A percentile compares a stretch with the other conserved stretches of the same genome.
Conservation (phyloP, 2,329 filamentous ascomycete species). For the Botrytis deweyae region DNA sequence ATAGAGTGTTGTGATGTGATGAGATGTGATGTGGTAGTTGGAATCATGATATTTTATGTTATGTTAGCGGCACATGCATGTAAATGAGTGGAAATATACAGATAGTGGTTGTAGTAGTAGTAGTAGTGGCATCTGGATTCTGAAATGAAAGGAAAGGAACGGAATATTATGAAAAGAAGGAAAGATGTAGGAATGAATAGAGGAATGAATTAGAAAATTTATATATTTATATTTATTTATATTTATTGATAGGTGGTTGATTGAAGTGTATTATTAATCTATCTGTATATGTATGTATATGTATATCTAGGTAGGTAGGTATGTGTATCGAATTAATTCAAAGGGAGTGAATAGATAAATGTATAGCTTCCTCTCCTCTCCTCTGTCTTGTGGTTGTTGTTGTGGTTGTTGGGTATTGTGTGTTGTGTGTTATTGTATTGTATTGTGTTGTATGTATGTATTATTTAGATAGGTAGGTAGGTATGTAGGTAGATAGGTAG, state of each 20-base stretch:
- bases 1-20: neutral
- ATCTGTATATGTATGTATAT: no score
- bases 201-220: neutral
- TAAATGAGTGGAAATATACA: neutral
- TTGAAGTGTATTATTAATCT: no score
- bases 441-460: no score
- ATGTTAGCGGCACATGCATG: neutral
- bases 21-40: neutral
- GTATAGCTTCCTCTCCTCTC: no score
- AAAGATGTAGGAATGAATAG: neutral
- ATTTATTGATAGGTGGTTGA: neutral
- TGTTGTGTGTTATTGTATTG: no score
- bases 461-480: no score
- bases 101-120: neutral
- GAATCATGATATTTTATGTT: neutral
- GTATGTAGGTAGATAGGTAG: no score
- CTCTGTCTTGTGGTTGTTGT: no score
- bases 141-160: neutral
- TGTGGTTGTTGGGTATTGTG: no score
- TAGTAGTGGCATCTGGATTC: neutral
- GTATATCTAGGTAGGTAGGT: no score
- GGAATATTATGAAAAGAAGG: neutral
- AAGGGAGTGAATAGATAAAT: no score
- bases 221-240: neutral
- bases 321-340: no score